These are phyloP conservation scores for Panellus pusillus DNA, from an alignment of 768 basidiomycete genomes.

Conservation along the genomic window DNA sequence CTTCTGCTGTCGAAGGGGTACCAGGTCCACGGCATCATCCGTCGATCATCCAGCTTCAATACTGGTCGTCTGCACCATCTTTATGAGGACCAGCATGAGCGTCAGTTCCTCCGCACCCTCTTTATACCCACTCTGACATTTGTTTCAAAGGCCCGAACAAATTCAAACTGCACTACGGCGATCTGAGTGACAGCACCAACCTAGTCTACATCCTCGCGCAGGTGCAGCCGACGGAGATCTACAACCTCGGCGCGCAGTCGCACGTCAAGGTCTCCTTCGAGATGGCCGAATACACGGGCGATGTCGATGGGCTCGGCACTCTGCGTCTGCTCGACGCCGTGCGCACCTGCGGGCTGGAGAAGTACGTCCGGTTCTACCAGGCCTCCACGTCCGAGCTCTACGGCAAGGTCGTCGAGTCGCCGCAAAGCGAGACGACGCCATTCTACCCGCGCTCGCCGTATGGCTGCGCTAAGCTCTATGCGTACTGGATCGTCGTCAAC, in stretches of 20 bases:
- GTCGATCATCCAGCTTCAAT: conserved; percentile 97
- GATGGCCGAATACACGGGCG: conserved; percentile 98
- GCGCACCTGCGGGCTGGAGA: conserved; percentile 91
- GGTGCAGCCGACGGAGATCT: conserved; percentile 93
- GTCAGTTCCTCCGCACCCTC: conserved; percentile 44
- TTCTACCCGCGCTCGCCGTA: conserved; percentile 99
- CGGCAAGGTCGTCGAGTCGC: conserved; percentile 94
- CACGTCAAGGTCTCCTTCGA: conserved; percentile 99
- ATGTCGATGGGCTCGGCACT: conserved; percentile 94
- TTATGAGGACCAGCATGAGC: conserved; percentile 90
- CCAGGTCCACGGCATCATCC: conserved; percentile 93
- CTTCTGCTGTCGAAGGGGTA: conserved; percentile 85
- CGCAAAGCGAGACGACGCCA: conserved; percentile 93
- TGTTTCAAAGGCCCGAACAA: conserved; percentile 58
- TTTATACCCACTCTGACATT: not conserved
- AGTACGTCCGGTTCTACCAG: conserved; percentile 94
- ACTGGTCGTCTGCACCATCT: conserved; percentile 93
- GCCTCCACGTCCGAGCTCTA: conserved; percentile 97
- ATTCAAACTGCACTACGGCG: conserved; percentile 87
- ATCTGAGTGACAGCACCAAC: conserved; percentile 95
- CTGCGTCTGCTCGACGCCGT: conserved; percentile 95
- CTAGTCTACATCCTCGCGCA: conserved; percentile 95
- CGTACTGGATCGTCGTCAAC: conserved; percentile 88
- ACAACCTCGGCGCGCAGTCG: conserved; percentile 96
- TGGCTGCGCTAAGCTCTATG: conserved; percentile 93